phyloP scores from a whole-genome alignment of 306 rosid genomes.

The Psophocarpus tetragonolobus region DNA sequence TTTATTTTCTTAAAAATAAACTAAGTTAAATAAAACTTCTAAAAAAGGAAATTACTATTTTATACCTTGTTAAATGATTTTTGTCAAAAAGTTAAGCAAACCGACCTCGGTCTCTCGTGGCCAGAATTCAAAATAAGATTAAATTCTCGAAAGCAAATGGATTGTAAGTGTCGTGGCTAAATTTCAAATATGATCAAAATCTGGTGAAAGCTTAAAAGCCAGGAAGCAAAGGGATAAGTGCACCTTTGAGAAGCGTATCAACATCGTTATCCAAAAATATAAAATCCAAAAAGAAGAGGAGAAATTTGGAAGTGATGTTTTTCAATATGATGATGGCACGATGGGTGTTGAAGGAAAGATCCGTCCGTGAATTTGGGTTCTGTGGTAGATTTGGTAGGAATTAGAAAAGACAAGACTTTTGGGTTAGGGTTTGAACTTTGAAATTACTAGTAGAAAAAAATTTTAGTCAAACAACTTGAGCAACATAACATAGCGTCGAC shows the following conservation, averaged over 20 bases:
- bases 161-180: background rate
- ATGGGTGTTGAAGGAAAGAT: background rate
- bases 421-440: slow-evolving; percentile 20
- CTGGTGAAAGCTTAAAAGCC: background rate
- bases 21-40: too few species aligned
- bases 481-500: background rate
- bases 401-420: too few species aligned
- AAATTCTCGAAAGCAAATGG: background rate
- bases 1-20: too few species aligned
- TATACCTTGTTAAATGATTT: too few species aligned
- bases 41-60: too few species aligned
- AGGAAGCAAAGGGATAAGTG: background rate
- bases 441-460: background rate
- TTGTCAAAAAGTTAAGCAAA: too few species aligned
- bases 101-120: background rate
- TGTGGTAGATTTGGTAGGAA: slow-evolving; percentile 24
- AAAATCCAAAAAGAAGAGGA: background rate
- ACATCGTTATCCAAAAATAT: background rate
- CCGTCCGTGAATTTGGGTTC: background rate
- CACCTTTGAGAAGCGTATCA: background rate
- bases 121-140: slow-evolving; percentile 1
- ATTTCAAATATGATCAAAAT: background rate
- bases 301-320: background rate
- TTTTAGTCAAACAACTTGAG: slow-evolving; percentile 1
- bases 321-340: background rate